A percentile compares a stretch with the other conserved stretches of the same genome.
phyloP scores from a whole-genome alignment of 1,139 yeast genomes.

The Petasospora fabianii region DNA sequence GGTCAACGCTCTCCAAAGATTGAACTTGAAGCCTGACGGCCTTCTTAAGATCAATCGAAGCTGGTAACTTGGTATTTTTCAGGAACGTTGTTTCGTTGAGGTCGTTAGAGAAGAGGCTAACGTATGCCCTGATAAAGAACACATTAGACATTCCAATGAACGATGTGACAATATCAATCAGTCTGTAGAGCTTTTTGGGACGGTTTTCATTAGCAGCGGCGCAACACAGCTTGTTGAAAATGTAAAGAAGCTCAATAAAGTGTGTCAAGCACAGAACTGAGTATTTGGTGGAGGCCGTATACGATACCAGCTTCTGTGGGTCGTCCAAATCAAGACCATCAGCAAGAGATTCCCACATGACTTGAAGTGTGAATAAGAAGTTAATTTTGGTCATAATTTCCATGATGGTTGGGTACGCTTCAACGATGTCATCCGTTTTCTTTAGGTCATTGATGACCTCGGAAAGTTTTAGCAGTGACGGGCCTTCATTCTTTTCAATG shows the following conservation, averaged over 20 bases:
- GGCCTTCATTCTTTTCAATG: constrained; percentile 18
- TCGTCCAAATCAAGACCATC: constrained; percentile 13
- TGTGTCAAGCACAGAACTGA: constrained; percentile 20
- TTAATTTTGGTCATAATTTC: constrained; percentile 1
- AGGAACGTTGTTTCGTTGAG: too few species aligned
- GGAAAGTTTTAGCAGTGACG: constrained; percentile 6
- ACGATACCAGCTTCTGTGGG: constrained; percentile 10
- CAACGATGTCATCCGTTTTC: too few species aligned
- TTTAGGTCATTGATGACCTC: constrained; percentile 7
- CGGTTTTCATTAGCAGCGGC: constrained; percentile 4
- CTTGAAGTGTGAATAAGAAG: constrained; percentile 15
- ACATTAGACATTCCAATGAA: constrained; percentile 15
- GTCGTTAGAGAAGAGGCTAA: constrained; percentile 16
- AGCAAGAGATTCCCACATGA: constrained; percentile 18
- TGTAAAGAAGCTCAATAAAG: constrained; percentile 18
- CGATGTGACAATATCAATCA: constrained; percentile 17
- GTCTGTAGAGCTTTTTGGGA: constrained; percentile 6
- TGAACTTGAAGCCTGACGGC: constrained; percentile 3
- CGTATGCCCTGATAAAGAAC: constrained; percentile 17
- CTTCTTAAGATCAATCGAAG: constrained; percentile 14
- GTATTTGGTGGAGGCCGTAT: constrained; percentile 21
- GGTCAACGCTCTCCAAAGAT: constrained; percentile 16
- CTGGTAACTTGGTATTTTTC: constrained; percentile 1
- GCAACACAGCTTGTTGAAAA: constrained; percentile 13
- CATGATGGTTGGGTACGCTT: not conserved